Conservation (phyloP, 2,329 filamentous ascomycete species). For the Aspergillus novoparasiticus region DNA sequence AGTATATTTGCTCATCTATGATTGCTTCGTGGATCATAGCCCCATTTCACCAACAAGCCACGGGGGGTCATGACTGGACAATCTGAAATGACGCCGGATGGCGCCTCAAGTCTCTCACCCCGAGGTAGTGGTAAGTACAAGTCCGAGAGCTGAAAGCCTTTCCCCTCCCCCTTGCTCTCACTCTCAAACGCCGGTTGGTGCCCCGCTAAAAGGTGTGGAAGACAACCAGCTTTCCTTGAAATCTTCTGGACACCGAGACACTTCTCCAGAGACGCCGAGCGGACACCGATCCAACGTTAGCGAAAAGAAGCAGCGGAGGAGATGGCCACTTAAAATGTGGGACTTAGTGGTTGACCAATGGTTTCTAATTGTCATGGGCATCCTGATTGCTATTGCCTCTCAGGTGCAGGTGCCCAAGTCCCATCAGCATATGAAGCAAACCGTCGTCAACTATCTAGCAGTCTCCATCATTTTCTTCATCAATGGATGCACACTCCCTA, state of each 20-base stretch:
- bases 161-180: background rate
- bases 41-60: background rate
- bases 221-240: background rate
- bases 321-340: background rate
- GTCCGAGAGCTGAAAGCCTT: background rate
- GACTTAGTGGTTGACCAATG: conserved; percentile 52
- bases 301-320: background rate
- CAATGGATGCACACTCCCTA: conserved; percentile 65
- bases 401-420: conserved; percentile 58
- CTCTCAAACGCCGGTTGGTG: background rate
- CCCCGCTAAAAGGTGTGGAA: background rate
- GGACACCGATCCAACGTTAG: background rate
- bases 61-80: background rate
- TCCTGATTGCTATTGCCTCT: conserved; percentile 51
- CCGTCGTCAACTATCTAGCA: conserved; percentile 60
- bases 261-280: background rate
- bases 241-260: background rate
- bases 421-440: conserved; percentile 47
- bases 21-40: background rate
- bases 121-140: background rate
- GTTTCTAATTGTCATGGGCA: conserved; percentile 59
- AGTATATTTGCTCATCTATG: background rate
- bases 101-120: background rate
- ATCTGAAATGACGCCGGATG: background rate
- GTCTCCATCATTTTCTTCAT: conserved; percentile 68